Conservation (phyloP, 257 asterid genomes). For the Mentha longifolia region DNA sequence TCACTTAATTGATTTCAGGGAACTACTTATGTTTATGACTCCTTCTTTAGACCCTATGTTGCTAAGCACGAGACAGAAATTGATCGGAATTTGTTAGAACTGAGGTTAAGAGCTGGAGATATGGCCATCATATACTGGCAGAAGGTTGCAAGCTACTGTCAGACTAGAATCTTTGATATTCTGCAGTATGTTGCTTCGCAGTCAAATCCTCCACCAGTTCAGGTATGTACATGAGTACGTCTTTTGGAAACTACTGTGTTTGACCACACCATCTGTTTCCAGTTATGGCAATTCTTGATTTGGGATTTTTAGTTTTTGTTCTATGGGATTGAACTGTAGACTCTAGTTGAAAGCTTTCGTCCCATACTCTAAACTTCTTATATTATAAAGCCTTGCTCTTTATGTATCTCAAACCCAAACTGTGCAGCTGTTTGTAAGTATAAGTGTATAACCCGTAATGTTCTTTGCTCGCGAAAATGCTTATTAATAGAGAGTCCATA, state of each 20-base stretch:
- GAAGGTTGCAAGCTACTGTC: slow-evolving; percentile 68
- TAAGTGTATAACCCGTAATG: background rate
- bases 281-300: background rate
- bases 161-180: slow-evolving; percentile 79
- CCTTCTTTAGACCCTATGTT: slow-evolving; percentile 86
- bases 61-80: slow-evolving; percentile 88
- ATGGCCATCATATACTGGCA: slow-evolving; percentile 63
- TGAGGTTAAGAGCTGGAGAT: slow-evolving; percentile 86
- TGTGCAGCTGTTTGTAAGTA: background rate
- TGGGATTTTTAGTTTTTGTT: background rate
- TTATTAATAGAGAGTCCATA: no score
- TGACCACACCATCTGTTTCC: background rate
- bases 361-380: slow-evolving; percentile 1
- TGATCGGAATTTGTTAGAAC: slow-evolving; percentile 79
- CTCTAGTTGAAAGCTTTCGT: background rate
- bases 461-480: background rate
- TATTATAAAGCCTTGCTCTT: slow-evolving; percentile 13
- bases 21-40: slow-evolving; percentile 83
- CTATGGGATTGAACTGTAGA: background rate
- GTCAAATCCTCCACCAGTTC: slow-evolving; percentile 64
- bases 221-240: slow-evolving; percentile 48
- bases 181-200: slow-evolving; percentile 87
- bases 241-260: background rate
- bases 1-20: slow-evolving; percentile 64
- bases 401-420: background rate